phyloP scores from a whole-genome alignment of 306 rosid species.

The Crotalaria pallida region DNA sequence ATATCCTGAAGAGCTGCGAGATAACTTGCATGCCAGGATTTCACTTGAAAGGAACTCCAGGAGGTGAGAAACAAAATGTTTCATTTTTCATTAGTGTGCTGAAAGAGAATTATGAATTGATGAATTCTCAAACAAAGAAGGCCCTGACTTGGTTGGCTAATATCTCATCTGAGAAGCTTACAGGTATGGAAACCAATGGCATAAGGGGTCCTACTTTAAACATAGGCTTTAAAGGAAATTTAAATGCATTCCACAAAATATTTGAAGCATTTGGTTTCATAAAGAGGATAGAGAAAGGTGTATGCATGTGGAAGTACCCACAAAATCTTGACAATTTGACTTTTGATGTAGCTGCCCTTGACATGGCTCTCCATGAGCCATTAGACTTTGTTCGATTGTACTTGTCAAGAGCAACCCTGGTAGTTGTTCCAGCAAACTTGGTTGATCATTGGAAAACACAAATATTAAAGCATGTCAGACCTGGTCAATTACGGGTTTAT shows the following conservation, averaged over 20 bases:
- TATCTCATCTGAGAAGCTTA: conserved; percentile 53
- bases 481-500: conserved; percentile 65
- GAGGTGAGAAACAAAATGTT: conserved; percentile 66
- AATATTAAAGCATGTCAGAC: conserved; percentile 79
- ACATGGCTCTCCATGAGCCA: conserved; percentile 65
- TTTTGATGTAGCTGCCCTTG: conserved; percentile 86
- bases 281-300: conserved; percentile 63
- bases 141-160: conserved; percentile 76
- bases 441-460: conserved; percentile 93
- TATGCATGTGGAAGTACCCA: conserved; percentile 72
- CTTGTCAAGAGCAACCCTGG: conserved; percentile 85
- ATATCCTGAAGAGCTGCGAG: conserved; percentile 42
- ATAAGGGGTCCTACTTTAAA: conserved; percentile 61
- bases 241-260: conserved; percentile 51
- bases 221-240: conserved; percentile 36
- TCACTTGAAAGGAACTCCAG: conserved; percentile 61
- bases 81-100: conserved; percentile 75
- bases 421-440: conserved; percentile 91
- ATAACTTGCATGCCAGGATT: conserved; percentile 74
- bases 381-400: conserved; percentile 72
- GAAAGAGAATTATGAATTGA: conserved; percentile 63
- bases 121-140: conserved; percentile 60
- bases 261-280: conserved; percentile 81
- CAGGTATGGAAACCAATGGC: conserved; percentile 78
- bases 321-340: conserved; percentile 62